Evolutionary conservation across 2,329 filamentous ascomycete genomes (phyloP), one percentile per base, ranked within the genome.

Genomic region (Monilinia laxa): DNA sequence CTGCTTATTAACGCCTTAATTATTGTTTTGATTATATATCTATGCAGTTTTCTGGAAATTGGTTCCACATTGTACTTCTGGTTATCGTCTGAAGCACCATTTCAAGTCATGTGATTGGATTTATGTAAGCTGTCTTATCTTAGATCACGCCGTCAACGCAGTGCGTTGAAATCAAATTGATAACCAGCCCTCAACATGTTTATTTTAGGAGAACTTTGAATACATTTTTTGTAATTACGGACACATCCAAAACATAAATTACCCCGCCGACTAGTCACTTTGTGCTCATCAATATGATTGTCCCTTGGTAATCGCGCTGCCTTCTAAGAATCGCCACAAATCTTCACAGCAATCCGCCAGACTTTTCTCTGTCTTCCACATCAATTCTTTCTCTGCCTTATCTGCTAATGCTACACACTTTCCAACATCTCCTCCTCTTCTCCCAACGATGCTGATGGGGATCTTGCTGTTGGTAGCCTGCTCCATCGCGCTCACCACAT

Each of bases 381-480:
- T 80, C 9, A 82, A 75, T 71, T 82, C 80, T 7, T 73, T 70
- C 49, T 72, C 72, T 2, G 81, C 81, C 28, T 79, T 76, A 25
- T 75, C 73, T 20, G 78, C 78, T 60, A 76, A 77, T 1, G 81
- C 81, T 0, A 81, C 79, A 64, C 80, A 81, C 52, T 75, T 75
- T 47, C 79, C 80, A 3, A 82, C 79, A 68, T 82, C 81, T 4
- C 81, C 81, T 16, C 74, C 74, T 51, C 81, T 74, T n/a, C 79
- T 74, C 10, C 75, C 77, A 4, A 76, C 75, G 58, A 76, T 71
- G n/a, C 76, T 71, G 42, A 78, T 75, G 1, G 79, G 78, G 25
- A 82, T 81, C 4, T 74, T 67, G 54, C 71, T 72, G 23, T 74
- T 73, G 2, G 77, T 77, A 0, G 79, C 79, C 3, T 68, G 69